Evolutionary conservation across 2,329 filamentous ascomycete genomes (phyloP).

Genomic region (Myrmaecium sp.): DNA sequence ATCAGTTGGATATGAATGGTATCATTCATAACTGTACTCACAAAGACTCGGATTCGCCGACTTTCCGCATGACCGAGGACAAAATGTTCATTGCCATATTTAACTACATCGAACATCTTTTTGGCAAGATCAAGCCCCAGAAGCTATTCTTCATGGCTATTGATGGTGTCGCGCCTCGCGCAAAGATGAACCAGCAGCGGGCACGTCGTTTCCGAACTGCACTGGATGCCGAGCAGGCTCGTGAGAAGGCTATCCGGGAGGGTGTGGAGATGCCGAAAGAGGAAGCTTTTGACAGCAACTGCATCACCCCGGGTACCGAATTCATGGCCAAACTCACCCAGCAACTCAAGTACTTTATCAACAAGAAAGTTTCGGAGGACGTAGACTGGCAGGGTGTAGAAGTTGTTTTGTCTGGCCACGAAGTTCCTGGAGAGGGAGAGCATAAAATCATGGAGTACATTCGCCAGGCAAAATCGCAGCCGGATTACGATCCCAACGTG

Average conservation of each 20-base stretch:
- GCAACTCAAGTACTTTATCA: slow-evolving; percentile 96
- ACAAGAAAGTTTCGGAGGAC: slow-evolving; percentile 96
- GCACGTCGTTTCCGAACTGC: slow-evolving; percentile 89
- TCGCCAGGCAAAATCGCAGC: slow-evolving; percentile 88
- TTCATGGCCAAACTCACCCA: slow-evolving; percentile 95
- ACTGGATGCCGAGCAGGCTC: slow-evolving; percentile 72
- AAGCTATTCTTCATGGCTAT: slow-evolving; percentile 99
- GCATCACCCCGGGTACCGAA: slow-evolving; percentile 90
- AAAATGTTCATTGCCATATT: slow-evolving; percentile 99
- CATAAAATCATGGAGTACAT: slow-evolving; percentile 99
- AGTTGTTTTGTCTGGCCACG: slow-evolving; percentile 89
- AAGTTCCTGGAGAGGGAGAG: slow-evolving; percentile 94
- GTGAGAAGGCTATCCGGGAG: slow-evolving; percentile 79
- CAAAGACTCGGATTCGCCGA: slow-evolving; percentile 82
- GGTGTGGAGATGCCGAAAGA: slow-evolving; percentile 90
- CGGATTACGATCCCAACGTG: slow-evolving; percentile 79
- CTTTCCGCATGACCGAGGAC: slow-evolving; percentile 87
- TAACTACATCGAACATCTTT: slow-evolving; percentile 98
- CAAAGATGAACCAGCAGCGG: slow-evolving; percentile 99
- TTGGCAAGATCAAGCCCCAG: slow-evolving; percentile 96
- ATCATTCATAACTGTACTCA: slow-evolving; percentile 99
- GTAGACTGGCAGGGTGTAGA: slow-evolving; percentile 95
- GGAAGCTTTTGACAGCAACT: slow-evolving; percentile 95
- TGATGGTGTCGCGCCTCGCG: slow-evolving; percentile 88
- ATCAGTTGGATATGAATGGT: slow-evolving; percentile 92